Evolutionary conservation across 495 filamentous ascomycete species (phyloP), one percentile per base, ranked within the genome.

Genomic region (Penicillium diatomitis): DNA sequence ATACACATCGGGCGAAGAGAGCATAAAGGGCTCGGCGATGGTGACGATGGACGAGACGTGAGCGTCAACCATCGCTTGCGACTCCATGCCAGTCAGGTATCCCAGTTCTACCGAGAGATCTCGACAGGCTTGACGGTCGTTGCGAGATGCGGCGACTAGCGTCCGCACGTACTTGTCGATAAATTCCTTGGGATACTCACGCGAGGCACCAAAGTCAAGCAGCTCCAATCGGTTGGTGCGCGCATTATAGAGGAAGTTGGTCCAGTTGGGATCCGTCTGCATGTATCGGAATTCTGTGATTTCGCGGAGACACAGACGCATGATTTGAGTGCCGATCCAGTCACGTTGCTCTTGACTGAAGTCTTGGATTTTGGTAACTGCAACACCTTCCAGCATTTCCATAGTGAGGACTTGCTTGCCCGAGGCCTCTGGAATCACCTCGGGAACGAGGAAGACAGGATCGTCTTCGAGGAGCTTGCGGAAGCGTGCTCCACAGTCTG

Each of bases 241-340:
- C 0, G 77, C 66, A 62, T 98, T 95, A 73, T 87, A 97, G 30
- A 97, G 72, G 72, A 98, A 98, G 62, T 98, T 98, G n/a, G 94
- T 97, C 92, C 94, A 98, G 73, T 98, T 98, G 12, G 92, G 92
- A 68, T 98, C 92, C 29, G 92, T 97, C 69, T 98, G 92, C 92
- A 98, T 98, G 74, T 92, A 98, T 38, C 73, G 79, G 74, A 96
- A 98, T 57, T 96, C 87, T 47, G 78, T 80, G 58, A 97, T 89
- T 65, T 98, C 92, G 42, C 90, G 86, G 34, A 98, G 78, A 60
- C 92, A 96, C 11, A 98, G 79, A 8, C 90, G 87, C 44, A 98
- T 75, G 55, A 98, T 87, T 58, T 96, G 87, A 3, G 86, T 92
- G 41, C 92, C 92, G 48, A 78, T 75, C 83, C 89, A 96, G 73